A percentile compares a stretch with the other conserved stretches of the same genome.
Conservation (phyloP, 768 basidiomycete genomes). For the Tricholoma hemisulphureum region DNA sequence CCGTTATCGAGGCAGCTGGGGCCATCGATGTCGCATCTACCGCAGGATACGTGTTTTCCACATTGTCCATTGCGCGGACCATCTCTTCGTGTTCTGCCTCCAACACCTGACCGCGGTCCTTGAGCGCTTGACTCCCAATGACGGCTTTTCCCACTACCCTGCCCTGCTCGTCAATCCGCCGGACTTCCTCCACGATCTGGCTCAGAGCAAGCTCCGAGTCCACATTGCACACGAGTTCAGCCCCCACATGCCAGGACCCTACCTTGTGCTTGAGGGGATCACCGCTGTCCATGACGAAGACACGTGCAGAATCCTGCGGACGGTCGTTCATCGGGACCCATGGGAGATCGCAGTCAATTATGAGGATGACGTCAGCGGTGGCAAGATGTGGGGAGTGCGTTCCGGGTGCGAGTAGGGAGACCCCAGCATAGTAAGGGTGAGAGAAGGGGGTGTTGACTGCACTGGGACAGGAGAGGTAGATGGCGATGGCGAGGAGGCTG, state of each 20-base stretch:
- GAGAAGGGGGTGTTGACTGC: constrained; percentile 53
- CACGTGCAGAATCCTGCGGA: constrained; percentile 42
- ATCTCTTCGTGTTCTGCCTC: constrained; percentile 22
- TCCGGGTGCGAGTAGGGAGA: constrained; percentile 46
- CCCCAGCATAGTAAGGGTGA: constrained; percentile 53
- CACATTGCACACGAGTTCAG: constrained; percentile 57
- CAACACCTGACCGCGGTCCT: constrained; percentile 12
- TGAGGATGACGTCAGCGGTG: constrained; percentile 59
- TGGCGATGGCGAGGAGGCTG: constrained; percentile 50
- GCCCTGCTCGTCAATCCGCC: constrained; percentile 22
- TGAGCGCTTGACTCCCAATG: constrained; percentile 14
- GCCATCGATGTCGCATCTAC: not conserved
- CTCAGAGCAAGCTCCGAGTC: constrained; percentile 51
- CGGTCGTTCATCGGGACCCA: constrained; percentile 56
- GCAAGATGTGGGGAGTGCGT: constrained; percentile 47
- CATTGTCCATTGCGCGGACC: constrained; percentile 22
- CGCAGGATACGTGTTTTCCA: constrained; percentile 29
- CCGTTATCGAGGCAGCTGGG: constrained; percentile 28
- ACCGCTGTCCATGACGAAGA: constrained; percentile 58
- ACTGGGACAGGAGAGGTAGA: constrained; percentile 51
- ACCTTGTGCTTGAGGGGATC: constrained; percentile 21
- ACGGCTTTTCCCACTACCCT: constrained; percentile 4
- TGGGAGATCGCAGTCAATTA: constrained; percentile 65
- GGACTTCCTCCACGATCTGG: constrained; percentile 43
- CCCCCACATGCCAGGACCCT: constrained; percentile 53